Percentiles rank a stretch among this genome's conserved stretches.
These are phyloP conservation scores for Hypoxylon lienhwacheense DNA, from an alignment of 495 filamentous ascomycete species.

Conservation along the genomic window DNA sequence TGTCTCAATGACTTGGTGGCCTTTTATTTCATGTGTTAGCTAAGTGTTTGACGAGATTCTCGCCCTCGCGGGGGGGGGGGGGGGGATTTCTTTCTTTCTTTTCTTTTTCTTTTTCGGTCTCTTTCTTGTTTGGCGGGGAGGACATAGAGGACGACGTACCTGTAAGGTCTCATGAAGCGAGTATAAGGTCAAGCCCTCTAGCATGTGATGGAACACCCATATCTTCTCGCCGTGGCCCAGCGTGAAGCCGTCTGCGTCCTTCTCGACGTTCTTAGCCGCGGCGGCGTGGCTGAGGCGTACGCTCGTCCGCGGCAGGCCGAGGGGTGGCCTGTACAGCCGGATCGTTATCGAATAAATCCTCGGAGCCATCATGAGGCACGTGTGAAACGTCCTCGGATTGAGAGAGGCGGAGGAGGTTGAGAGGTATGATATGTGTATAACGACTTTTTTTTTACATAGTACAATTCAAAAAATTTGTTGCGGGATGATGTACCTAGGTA, in stretches of 20 bases:
- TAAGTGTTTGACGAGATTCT: too few species aligned
- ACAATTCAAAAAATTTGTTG: slow-evolving; percentile 30
- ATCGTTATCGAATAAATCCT: slow-evolving; percentile 29
- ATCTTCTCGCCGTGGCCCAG: slow-evolving; percentile 65
- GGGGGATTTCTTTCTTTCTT: too few species aligned
- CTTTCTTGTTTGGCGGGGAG: too few species aligned
- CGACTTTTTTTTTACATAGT: too few species aligned
- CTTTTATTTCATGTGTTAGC: too few species aligned
- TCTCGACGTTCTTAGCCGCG: neutral
- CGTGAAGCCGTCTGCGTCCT: too few species aligned
- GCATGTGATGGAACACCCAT: slow-evolving; percentile 79
- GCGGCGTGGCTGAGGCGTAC: slow-evolving; percentile 21
- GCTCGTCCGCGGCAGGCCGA: slow-evolving; percentile 28
- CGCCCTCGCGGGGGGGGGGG: too few species aligned
- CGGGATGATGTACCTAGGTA: slow-evolving; percentile 7
- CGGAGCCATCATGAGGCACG: slow-evolving; percentile 29
- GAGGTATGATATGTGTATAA: too few species aligned
- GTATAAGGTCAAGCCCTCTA: slow-evolving; percentile 81
- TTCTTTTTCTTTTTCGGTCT: too few species aligned
- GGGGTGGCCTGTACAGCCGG: slow-evolving; percentile 31
- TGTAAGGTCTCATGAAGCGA: slow-evolving; percentile 69
- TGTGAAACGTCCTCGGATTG: slow-evolving; percentile 1
- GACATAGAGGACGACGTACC: too few species aligned
- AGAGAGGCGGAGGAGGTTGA: slow-evolving; percentile 17
- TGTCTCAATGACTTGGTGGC: slow-evolving; percentile 60